These are phyloP conservation scores for Aspergillus brunneoviolaceus DNA, from an alignment of 2,329 filamentous ascomycete species.

Conservation along the genomic window DNA sequence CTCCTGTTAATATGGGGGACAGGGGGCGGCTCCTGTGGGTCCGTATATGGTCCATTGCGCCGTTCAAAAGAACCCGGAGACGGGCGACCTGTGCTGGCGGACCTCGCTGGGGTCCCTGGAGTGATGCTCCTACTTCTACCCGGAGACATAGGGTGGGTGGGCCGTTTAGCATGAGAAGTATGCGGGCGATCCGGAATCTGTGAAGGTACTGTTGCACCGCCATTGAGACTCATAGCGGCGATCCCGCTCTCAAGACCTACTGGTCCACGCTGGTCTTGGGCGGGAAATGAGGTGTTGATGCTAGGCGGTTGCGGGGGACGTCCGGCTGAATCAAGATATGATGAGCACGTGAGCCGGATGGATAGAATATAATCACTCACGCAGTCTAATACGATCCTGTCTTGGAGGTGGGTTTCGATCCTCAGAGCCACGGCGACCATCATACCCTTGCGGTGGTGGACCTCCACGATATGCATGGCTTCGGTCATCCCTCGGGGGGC, in stretches of 20 bases:
- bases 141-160: conserved; percentile 27
- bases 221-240: conserved; percentile 42
- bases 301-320: conserved; percentile 39
- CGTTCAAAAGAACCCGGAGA: conserved; percentile 14
- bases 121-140: conserved; percentile 24
- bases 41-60: conserved; percentile 28
- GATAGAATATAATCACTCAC: conserved; percentile 28
- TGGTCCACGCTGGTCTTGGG: conserved; percentile 28
- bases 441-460: conserved; percentile 25
- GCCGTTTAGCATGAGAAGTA: conserved; percentile 37
- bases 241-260: conserved; percentile 38
- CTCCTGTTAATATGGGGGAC: conserved; percentile 36
- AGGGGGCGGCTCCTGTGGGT: conserved; percentile 26
- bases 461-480: conserved; percentile 29
- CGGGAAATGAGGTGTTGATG: conserved; percentile 40
- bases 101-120: conserved; percentile 24
- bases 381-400: conserved; percentile 31
- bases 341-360: neutral
- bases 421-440: conserved; percentile 27
- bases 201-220: conserved; percentile 26
- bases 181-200: conserved; percentile 34
- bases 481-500: conserved; percentile 22
- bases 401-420: conserved; percentile 32
- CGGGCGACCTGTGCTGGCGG: conserved; percentile 28
- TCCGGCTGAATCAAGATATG: conserved; percentile 24